Percentiles rank a stretch among this genome's conserved stretches.
Evolutionary conservation across 495 filamentous ascomycete species (phyloP).

Genomic region (Podospora pseudocomata): DNA sequence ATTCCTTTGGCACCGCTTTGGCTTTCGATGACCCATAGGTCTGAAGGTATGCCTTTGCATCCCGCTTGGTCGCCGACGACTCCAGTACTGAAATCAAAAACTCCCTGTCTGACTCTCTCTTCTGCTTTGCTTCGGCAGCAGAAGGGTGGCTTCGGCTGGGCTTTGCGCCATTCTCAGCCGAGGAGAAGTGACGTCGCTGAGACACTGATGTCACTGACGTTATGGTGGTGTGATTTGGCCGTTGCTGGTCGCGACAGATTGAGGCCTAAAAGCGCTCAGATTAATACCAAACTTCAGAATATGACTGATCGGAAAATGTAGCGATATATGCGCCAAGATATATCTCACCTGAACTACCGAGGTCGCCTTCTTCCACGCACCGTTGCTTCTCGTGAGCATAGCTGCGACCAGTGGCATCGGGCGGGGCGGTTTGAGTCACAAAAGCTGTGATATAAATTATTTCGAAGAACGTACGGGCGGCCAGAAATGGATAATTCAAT

Average conservation of each 20-base stretch:
- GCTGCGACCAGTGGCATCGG: not conserved
- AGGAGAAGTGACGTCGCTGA: conserved; percentile 14
- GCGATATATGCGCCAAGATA: not conserved
- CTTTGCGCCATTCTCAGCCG: conserved; percentile 18
- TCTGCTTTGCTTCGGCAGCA: conserved; percentile 41
- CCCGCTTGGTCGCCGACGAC: conserved; percentile 82
- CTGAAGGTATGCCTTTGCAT: conserved; percentile 82
- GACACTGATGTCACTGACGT: not conserved
- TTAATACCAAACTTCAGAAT: not conserved
- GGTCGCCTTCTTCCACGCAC: conserved; percentile 26
- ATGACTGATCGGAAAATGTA: not conserved
- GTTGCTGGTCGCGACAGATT: not conserved
- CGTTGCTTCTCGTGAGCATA: conserved; percentile 22
- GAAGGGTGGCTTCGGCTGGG: conserved; percentile 30
- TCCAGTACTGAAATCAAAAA: conserved; percentile 77
- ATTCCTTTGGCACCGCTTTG: conserved; percentile 4
- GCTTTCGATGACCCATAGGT: conserved; percentile 56
- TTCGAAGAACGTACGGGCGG: not conserved
- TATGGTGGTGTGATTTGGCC: not conserved
- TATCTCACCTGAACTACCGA: conserved; percentile 25
- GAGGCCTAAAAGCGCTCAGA: not conserved
- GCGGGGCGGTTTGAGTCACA: not conserved
- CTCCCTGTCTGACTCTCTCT: conserved; percentile 51
- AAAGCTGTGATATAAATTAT: not conserved
- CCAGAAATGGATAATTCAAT: not conserved